These are phyloP conservation scores for Pelargonium nanum DNA, from an alignment of 345 rosid genomes.

Conservation along the genomic window DNA sequence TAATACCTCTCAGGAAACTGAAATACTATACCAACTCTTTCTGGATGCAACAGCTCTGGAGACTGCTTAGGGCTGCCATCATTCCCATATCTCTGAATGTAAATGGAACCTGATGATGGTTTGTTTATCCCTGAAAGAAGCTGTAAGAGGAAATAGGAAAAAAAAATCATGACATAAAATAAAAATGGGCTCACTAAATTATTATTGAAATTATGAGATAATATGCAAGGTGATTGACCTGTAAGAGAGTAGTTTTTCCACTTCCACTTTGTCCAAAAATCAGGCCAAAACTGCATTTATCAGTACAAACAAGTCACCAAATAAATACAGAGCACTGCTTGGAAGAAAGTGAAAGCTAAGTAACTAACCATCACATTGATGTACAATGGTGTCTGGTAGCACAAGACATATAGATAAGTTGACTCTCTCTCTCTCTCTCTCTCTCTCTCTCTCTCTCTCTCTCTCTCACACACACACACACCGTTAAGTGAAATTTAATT, in stretches of 20 bases:
- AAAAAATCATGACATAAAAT: constrained; percentile 6
- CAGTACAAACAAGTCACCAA: constrained; percentile 7
- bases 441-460: too few relatives aligned
- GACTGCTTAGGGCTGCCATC: constrained; percentile 40
- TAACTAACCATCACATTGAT: background rate
- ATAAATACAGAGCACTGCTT: background rate
- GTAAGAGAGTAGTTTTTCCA: constrained; percentile 89
- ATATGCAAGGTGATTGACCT: constrained; percentile 27
- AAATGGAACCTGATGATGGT: constrained; percentile 81
- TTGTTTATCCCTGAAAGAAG: constrained; percentile 83
- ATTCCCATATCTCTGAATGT: constrained; percentile 49
- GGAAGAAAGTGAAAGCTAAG: background rate
- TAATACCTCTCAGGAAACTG: constrained; percentile 91
- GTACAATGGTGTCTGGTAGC: background rate
- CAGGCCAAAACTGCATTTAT: constrained; percentile 69
- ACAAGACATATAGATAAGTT: too few relatives aligned
- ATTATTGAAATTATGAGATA: background rate
- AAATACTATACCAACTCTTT: constrained; percentile 83
- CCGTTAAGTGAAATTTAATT: too few relatives aligned
- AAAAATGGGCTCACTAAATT: background rate
- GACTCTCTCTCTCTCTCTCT: too few relatives aligned
- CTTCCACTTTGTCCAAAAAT: constrained; percentile 94
- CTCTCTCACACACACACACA: background rate
- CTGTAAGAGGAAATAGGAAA: constrained; percentile 23
- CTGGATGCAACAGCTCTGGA: constrained; percentile 40